A percentile compares a stretch with the other conserved stretches of the same genome.
Conservation (phyloP, 1,139 yeast genomes). For the Yamadazyma dendronema region DNA sequence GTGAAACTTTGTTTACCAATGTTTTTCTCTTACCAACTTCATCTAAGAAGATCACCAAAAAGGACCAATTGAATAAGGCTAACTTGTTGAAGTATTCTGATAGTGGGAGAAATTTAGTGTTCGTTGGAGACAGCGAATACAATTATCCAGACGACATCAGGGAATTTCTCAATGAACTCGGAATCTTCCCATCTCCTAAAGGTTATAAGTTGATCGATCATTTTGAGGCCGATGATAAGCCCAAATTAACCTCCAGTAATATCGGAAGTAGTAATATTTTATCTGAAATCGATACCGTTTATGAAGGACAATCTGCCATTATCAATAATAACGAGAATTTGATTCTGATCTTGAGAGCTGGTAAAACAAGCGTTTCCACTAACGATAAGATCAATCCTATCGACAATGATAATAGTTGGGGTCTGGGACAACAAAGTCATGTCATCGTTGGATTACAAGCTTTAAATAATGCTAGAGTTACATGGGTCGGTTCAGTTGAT, state of each 20-base stretch:
- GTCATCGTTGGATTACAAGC: slow-evolving; percentile 83
- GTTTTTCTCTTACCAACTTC: slow-evolving; percentile 40
- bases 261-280: slow-evolving; percentile 24
- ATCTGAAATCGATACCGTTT: slow-evolving; percentile 19
- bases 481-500: slow-evolving; percentile 74
- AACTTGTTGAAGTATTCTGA: slow-evolving; percentile 50
- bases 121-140: slow-evolving; percentile 45
- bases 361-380: slow-evolving; percentile 64
- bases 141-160: slow-evolving; percentile 67
- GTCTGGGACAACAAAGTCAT: slow-evolving; percentile 77
- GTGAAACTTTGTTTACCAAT: slow-evolving; percentile 28
- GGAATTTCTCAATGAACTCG: slow-evolving; percentile 72
- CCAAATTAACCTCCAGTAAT: slow-evolving; percentile 23
- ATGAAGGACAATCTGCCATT: slow-evolving; percentile 43
- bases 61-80: slow-evolving; percentile 31
- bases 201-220: slow-evolving; percentile 67
- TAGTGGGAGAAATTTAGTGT: slow-evolving; percentile 75
- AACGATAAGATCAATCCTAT: slow-evolving; percentile 34
- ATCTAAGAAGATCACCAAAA: slow-evolving; percentile 33
- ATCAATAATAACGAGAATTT: slow-evolving; percentile 54
- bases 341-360: slow-evolving; percentile 70
- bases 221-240: slow-evolving; percentile 41
- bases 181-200: slow-evolving; percentile 81
- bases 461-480: slow-evolving; percentile 70
- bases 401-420: slow-evolving; percentile 61